phyloP scores from a whole-genome alignment of 176 grass and related monocot species.

The Phoenix dactylifera region DNA sequence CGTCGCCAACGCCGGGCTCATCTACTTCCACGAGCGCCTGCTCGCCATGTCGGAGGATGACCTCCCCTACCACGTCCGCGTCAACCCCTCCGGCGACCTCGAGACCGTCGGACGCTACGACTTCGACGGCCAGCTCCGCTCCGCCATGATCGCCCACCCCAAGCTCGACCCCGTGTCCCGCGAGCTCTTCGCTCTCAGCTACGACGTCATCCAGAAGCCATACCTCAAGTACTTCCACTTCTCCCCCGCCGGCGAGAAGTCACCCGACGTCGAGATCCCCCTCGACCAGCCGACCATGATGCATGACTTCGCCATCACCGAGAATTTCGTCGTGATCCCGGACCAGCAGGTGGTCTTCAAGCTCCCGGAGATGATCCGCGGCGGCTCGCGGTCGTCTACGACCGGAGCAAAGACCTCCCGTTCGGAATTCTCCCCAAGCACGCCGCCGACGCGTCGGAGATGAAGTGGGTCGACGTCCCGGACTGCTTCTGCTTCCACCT shows the following conservation, averaged over 20 bases:
- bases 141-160: slow-evolving; percentile 15
- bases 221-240: slow-evolving; percentile 18
- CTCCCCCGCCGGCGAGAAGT: neutral
- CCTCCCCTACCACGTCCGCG: slow-evolving; percentile 15
- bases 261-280: neutral
- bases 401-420: neutral
- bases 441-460: neutral
- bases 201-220: slow-evolving; percentile 9
- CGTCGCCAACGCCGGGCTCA: slow-evolving; percentile 9
- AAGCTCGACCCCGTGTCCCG: slow-evolving; percentile 10
- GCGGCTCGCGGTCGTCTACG: neutral
- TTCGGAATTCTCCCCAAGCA: slow-evolving; percentile 6
- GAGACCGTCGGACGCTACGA: slow-evolving; percentile 7
- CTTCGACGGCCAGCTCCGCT: neutral
- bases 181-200: slow-evolving; percentile 21
- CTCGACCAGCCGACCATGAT: slow-evolving; percentile 12
- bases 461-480: slow-evolving; percentile 13
- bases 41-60: slow-evolving; percentile 18
- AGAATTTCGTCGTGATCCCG: slow-evolving; percentile 16
- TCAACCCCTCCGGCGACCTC: slow-evolving; percentile 7
- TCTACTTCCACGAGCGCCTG: slow-evolving; percentile 10
- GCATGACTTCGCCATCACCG: slow-evolving; percentile 23
- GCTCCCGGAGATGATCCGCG: slow-evolving; percentile 10
- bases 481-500: slow-evolving; percentile 24
- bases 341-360: slow-evolving; percentile 15